Base-by-base conservation (phyloP, 306 rosid genomes). In the Clitoria ternatea region DNA sequence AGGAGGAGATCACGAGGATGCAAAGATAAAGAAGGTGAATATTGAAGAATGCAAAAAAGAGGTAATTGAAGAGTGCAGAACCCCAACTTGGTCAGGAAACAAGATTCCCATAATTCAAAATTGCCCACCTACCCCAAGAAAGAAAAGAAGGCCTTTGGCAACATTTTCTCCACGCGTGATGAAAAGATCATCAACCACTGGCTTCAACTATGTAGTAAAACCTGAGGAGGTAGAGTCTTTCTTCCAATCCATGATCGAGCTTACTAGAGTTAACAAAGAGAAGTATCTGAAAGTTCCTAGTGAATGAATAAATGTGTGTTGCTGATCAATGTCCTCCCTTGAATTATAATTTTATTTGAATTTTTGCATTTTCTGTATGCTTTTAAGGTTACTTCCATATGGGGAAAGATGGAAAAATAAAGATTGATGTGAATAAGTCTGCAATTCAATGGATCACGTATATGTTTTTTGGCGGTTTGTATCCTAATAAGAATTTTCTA, bases 101-200 rank as follows among this genome's bases (percentile, higher is more conserved):
- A 69, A 47, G 47, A 80, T 88, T 77, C 83, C 86, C 30, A 5
- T 52, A 6, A 43, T 53, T 52, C 47, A 70, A 36, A 80, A 72
- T 2, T 88, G 91, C 23, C 95, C 95, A 6, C 50, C 70, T 6
- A 77, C 91, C 7, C 91, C 95, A 9, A 77, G 80, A 66, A 86
- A 84, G 73, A 75, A 18, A 56, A 74, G 80, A 48, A 61, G 63
- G 50, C 18, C 57, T 45, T 4, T 44, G 13, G 12, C 52, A 49
- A 10, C 62, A 7, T 39, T 68, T 44, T 44, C 69, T 8, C 5
- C 62, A 9, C 49, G 3, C 4, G 63, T 80, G 76, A 67, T 80
- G 76, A 81, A 86, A 39, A 79, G 69, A 70, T 72, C 84, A 26
- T 40, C 81, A 26, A 15, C 66, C 5, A 20, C 10, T 15, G 68